Evolutionary conservation across 768 basidiomycete genomes (phyloP).

Genomic region (Amanita muscaria): DNA sequence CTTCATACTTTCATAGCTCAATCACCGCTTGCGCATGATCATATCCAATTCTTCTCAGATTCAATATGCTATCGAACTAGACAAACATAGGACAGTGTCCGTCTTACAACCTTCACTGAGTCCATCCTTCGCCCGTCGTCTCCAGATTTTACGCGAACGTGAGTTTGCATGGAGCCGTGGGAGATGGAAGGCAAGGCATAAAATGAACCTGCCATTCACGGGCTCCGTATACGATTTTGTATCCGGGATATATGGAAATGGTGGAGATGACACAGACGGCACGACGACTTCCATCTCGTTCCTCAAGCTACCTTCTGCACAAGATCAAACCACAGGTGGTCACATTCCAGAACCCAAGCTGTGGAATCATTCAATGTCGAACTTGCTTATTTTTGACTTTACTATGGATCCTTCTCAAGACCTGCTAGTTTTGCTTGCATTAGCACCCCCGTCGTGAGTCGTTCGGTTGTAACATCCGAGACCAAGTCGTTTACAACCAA

Average conservation of each 20-base stretch:
- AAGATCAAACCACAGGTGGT: slow-evolving; percentile 29
- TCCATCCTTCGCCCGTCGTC: slow-evolving; percentile 30
- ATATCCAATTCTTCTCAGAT: slow-evolving; percentile 35
- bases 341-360: background rate
- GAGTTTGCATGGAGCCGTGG: slow-evolving; percentile 43
- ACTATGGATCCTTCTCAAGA: slow-evolving; percentile 52
- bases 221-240: slow-evolving; percentile 44
- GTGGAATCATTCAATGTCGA: slow-evolving; percentile 28
- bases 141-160: slow-evolving; percentile 30
- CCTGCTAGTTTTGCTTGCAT: slow-evolving; percentile 40
- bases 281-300: slow-evolving; percentile 40
- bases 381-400: slow-evolving; percentile 41
- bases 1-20: slow-evolving; percentile 22
- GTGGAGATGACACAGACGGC: slow-evolving; percentile 33
- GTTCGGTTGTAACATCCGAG: too few species aligned
- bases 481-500: slow-evolving; percentile 1
- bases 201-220: slow-evolving; percentile 31
- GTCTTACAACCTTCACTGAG: slow-evolving; percentile 21
- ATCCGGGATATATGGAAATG: slow-evolving; percentile 42
- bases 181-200: slow-evolving; percentile 28
- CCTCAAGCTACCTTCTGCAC: slow-evolving; percentile 32
- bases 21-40: slow-evolving; percentile 29
- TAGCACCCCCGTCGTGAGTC: slow-evolving; percentile 33
- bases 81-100: slow-evolving; percentile 35
- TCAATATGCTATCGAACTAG: slow-evolving; percentile 43